Conservation (phyloP, 78 protist species). For the Pigoraptor vietnamica region DNA sequence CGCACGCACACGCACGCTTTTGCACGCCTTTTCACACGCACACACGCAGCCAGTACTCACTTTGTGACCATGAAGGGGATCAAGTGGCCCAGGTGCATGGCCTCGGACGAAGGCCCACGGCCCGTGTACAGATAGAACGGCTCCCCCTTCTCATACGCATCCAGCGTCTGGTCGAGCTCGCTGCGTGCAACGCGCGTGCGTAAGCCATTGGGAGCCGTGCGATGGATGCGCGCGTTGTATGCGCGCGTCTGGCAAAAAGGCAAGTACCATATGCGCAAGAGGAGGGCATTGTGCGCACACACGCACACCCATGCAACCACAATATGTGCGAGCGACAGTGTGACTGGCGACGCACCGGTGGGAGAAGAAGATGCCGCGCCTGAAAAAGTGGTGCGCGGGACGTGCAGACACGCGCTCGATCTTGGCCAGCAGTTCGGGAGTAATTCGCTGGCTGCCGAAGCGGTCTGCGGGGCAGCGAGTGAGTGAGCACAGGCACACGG, state of each 20-base stretch:
- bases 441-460: constrained; percentile 69
- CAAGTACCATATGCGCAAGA: too few relatives aligned
- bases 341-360: too few relatives aligned
- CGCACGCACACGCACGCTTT: too few relatives aligned
- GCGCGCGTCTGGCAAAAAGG: too few relatives aligned
- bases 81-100: constrained; percentile 97
- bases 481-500: background rate
- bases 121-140: constrained; percentile 98
- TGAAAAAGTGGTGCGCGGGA: constrained; percentile 64
- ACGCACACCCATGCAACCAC: too few relatives aligned
- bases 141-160: constrained; percentile 70
- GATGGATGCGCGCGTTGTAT: too few relatives aligned
- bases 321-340: too few relatives aligned
- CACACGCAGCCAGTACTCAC: too few relatives aligned
- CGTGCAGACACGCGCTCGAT: constrained; percentile 79
- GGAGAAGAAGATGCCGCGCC: constrained; percentile 84
- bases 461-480: background rate
- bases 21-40: too few relatives aligned
- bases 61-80: constrained; percentile 95
- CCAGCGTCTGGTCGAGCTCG: constrained; percentile 72
- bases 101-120: constrained; percentile 95
- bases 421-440: constrained; percentile 52
- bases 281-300: too few relatives aligned
- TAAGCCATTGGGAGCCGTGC: too few relatives aligned
- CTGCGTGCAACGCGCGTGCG: too few relatives aligned